Evolutionary conservation across 2,329 filamentous ascomycete species (phyloP).

Genomic region (Aspergillus versicolor): DNA sequence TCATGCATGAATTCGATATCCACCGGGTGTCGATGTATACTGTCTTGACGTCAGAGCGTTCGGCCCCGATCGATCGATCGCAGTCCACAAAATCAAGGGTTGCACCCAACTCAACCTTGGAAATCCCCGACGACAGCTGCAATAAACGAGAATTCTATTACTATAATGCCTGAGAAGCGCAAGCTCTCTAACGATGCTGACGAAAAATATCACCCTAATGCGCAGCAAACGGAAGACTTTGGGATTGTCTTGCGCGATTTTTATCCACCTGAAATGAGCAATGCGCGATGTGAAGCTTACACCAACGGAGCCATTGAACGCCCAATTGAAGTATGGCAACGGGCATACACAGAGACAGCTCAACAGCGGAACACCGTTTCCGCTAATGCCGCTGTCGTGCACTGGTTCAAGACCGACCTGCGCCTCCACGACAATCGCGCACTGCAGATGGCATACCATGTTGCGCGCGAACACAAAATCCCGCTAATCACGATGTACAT

Average conservation of each 20-base stretch:
- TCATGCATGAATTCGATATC: too few species aligned
- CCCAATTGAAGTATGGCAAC: conserved; percentile 68
- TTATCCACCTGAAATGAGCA: conserved; percentile 85
- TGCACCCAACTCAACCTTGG: not conserved
- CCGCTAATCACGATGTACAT: conserved; percentile 77
- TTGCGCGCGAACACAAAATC: conserved; percentile 65
- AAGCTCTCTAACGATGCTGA: conserved; percentile 4
- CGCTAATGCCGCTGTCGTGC: conserved; percentile 66
- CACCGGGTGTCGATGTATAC: not conserved
- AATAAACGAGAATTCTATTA: too few species aligned
- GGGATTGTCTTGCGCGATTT: conserved; percentile 71
- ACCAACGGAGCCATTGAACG: conserved; percentile 66
- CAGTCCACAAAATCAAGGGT: not conserved
- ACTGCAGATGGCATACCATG: conserved; percentile 64
- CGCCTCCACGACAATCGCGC: conserved; percentile 72
- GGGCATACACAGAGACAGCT: conserved; percentile 62
- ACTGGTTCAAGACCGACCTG: conserved; percentile 90
- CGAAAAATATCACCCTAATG: conserved; percentile 30
- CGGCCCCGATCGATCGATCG: conserved; percentile 3
- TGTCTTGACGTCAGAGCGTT: not conserved
- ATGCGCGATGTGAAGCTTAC: conserved; percentile 73
- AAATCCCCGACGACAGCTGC: not conserved
- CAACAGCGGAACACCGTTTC: conserved; percentile 52
- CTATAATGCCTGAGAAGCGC: not conserved
- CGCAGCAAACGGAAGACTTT: conserved; percentile 48